These are phyloP conservation scores for Nothophoma quercina DNA, from an alignment of 2,329 filamentous ascomycete genomes.

Conservation along the genomic window DNA sequence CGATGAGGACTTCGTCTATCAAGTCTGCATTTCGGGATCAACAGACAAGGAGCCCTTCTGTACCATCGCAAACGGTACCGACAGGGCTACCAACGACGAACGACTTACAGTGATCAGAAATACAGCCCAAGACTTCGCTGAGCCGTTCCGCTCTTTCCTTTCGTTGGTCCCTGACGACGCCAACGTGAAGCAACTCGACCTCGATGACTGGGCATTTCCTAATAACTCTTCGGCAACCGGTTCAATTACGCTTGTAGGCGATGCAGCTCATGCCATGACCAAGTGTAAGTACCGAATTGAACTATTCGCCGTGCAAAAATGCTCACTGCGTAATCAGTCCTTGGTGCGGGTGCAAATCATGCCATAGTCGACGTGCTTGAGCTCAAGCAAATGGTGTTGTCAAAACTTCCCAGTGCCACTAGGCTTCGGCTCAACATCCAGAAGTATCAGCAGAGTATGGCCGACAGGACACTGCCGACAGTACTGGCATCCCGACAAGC, in stretches of 20 bases:
- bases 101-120: slow-evolving; percentile 4
- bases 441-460: slow-evolving; percentile 6
- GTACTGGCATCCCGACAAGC: slow-evolving; percentile 14
- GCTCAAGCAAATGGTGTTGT: slow-evolving; percentile 1
- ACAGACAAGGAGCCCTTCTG: slow-evolving; percentile 1
- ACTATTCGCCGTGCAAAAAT: no score
- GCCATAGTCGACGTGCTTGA: slow-evolving; percentile 12
- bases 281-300: slow-evolving; percentile 14
- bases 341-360: slow-evolving; percentile 14
- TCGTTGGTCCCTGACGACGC: slow-evolving; percentile 3
- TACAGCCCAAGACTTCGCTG: slow-evolving; percentile 2
- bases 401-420: background rate
- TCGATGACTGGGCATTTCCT: slow-evolving; percentile 15
- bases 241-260: slow-evolving; percentile 9
- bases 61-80: background rate
- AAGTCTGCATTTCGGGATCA: slow-evolving; percentile 17
- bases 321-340: background rate
- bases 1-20: slow-evolving; percentile 7
- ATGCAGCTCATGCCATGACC: slow-evolving; percentile 18
- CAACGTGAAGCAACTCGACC: slow-evolving; percentile 9
- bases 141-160: slow-evolving; percentile 17
- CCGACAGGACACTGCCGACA: slow-evolving; percentile 3
- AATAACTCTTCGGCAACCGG: background rate
- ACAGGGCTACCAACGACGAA: background rate
- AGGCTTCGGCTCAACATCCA: background rate